phyloP scores from a whole-genome alignment of 2,329 filamentous ascomycete genomes.

The Hypomyces perniciosus region DNA sequence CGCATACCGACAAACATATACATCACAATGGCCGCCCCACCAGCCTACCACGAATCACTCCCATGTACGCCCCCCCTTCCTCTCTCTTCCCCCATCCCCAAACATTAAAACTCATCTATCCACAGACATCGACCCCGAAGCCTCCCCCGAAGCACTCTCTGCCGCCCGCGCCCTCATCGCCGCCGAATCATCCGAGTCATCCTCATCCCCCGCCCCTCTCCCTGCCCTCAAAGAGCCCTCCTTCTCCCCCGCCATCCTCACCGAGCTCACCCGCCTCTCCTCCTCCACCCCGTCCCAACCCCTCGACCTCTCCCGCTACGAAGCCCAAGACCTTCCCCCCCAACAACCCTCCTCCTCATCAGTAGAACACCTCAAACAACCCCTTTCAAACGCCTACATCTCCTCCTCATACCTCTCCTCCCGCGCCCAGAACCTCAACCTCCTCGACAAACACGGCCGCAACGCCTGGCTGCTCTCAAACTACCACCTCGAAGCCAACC shows the following conservation, averaged over 20 bases:
- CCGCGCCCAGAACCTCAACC: conserved; percentile 53
- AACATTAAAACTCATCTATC: not conserved
- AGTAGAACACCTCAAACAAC: conserved; percentile 40
- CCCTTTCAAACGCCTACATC: conserved; percentile 50
- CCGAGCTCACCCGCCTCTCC: conserved; percentile 64
- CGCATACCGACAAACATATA: not conserved
- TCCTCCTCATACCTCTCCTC: conserved; percentile 45
- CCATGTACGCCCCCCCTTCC: conserved; percentile 55
- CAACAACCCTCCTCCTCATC: conserved; percentile 10
- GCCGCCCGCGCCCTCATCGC: conserved; percentile 65
- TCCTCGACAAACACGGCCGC: conserved; percentile 78
- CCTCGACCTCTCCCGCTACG: conserved; percentile 74
- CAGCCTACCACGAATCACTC: conserved; percentile 65
- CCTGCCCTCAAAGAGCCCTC: conserved; percentile 44
- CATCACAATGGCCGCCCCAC: conserved; percentile 23
- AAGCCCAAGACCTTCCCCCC: conserved; percentile 56
- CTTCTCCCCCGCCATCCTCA: conserved; percentile 60
- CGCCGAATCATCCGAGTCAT: conserved; percentile 52
- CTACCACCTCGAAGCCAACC: conserved; percentile 66
- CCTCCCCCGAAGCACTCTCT: conserved; percentile 55
- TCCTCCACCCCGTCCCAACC: conserved; percentile 34
- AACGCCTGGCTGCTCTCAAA: conserved; percentile 91
- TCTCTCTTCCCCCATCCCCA: conserved; percentile 14
- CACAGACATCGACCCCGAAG: conserved; percentile 74
- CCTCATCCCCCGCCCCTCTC: conserved; percentile 27